Evolutionary conservation across 2,329 filamentous ascomycete species (phyloP), one percentile per base, ranked within the genome.

Genomic region (Verticillium zaregamsianum): DNA sequence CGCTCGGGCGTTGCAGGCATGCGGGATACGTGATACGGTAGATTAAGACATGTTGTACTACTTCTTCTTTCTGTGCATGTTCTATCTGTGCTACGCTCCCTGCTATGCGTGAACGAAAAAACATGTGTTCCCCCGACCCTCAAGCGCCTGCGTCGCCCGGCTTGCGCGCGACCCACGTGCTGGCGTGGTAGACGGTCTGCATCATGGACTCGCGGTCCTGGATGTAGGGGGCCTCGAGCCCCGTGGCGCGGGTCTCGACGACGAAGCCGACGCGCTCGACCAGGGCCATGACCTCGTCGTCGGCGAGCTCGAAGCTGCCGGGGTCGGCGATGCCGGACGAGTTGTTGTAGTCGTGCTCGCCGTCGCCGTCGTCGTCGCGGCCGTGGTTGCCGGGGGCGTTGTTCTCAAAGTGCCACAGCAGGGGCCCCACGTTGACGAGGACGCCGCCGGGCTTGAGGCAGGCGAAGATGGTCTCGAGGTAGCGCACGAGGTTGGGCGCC

Each of bases 361-460:
- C 79, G 58, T 83, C 81, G 32, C 78, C 79, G 59, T 83, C 80
- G 40, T 80, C 77, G 37, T 83, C 80, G 49, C 80, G 77, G 14
- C 83, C 79, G 69, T 85, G 79, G 66, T 83, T 82, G 45, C 85
- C 84, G 0, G 85, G 85, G 1, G 85, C 82, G 52, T 89, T 84
- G 67, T 92, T 90, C 72, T 96, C 92, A 73, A 96, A 98, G 74
- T 99, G 96, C 95, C 95, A 99, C 49, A 98, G 80, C 60, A 99
- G 77, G 0, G 95, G 95, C 0, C 95, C 95, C 28, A 96, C 80
- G 70, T 99, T 99, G 71, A 97, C 84, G 80, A 96, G 91, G 4
- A 96, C 70, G 0, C 95, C 95, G 31, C 90, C 90, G 0, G 86
- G 81, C 67, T 85, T 87, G 58, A 99, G 82, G 70, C 93, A 96